Evolutionary conservation across 306 rosid genomes (phyloP), one percentile per base, ranked within the genome.

Genomic region (Corylus americana): DNA sequence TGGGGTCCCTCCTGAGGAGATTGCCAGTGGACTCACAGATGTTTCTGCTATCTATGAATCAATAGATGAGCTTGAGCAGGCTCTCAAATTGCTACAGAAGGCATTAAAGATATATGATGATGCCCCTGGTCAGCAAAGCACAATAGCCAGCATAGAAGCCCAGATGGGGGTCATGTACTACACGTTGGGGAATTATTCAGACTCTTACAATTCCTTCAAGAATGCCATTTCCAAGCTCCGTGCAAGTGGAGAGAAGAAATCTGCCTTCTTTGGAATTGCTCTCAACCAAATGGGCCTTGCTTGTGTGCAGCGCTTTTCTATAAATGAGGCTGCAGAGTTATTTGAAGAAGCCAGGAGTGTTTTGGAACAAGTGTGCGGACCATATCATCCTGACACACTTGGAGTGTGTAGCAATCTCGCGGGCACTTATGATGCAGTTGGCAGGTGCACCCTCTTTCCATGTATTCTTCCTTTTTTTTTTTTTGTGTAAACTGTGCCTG

Each of bases 261-360:
- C 94, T 11, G 87, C 97, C 68, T 96, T 87, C 79, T 93, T 93
- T n/a, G 99, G 96, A 14, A 81, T 92, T 79, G 94, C 90, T 72
- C 96, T 96, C 16, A 96, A 96, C 77, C 99, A 96, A 84, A 90
- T 90, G 91, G 99, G 99, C 37, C 98, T 93, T 75, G 83, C 91
- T 35, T 96, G 98, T 83, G 97, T 93, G 68, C 98, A 96, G 77
- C 83, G 72, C 4, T 74, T 74, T 66, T 81, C 90, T 6, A 86
- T 93, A 25, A 51, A 67, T 55, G 98, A 96, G 85, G 99, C 98
- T 51, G 85, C 81, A 16, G 89, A 87, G 62, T 75, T 93, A 42
- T 93, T 96, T 77, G 97, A 96, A 85, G 98, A 96, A 89, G 96
- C 98, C 17, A 89, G 78, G 85, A 72, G 55, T 71, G 45, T 91